Conservation (phyloP, 1,284 basidiomycete species). For the Fomitiporia mediterranea region DNA sequence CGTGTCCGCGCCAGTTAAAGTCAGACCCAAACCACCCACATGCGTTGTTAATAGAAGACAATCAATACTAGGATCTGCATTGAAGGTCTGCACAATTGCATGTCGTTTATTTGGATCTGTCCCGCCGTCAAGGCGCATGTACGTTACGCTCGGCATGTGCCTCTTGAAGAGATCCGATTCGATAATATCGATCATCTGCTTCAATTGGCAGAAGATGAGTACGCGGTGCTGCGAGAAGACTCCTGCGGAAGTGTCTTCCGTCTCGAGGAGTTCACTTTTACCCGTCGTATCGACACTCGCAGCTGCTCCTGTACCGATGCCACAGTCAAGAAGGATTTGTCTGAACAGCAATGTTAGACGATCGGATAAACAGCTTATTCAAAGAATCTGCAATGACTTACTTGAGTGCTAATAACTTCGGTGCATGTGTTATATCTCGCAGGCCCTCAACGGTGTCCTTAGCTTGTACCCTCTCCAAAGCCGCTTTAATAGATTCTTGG, state of each 20-base stretch:
- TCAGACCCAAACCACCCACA: slow-evolving; percentile 94
- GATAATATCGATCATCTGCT: slow-evolving; percentile 98
- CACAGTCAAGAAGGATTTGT: slow-evolving; percentile 92
- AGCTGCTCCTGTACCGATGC: slow-evolving; percentile 68
- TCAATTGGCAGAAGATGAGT: slow-evolving; percentile 98
- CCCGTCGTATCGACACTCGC: slow-evolving; percentile 40
- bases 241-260: slow-evolving; percentile 49
- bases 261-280: slow-evolving; percentile 62
- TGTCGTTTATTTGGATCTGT: slow-evolving; percentile 90
- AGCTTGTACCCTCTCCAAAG: slow-evolving; percentile 54
- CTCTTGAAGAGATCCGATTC: slow-evolving; percentile 89
- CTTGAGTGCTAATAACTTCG: slow-evolving; percentile 90
- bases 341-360: slow-evolving; percentile 36
- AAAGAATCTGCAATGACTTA: slow-evolving; percentile 37
- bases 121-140: slow-evolving; percentile 94
- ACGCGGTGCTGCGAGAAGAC: slow-evolving; percentile 93
- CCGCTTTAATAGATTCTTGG: slow-evolving; percentile 54
- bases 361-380: background rate
- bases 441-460: slow-evolving; percentile 41
- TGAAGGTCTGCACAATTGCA: slow-evolving; percentile 97
- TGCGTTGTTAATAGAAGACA: slow-evolving; percentile 94
- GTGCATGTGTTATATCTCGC: slow-evolving; percentile 85
- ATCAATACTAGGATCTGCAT: slow-evolving; percentile 96
- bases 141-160: slow-evolving; percentile 93
- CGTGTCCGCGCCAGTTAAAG: slow-evolving; percentile 96